These are phyloP conservation scores for Aquilaria sinensis DNA, from an alignment of 345 rosid genomes.

Conservation along the genomic window DNA sequence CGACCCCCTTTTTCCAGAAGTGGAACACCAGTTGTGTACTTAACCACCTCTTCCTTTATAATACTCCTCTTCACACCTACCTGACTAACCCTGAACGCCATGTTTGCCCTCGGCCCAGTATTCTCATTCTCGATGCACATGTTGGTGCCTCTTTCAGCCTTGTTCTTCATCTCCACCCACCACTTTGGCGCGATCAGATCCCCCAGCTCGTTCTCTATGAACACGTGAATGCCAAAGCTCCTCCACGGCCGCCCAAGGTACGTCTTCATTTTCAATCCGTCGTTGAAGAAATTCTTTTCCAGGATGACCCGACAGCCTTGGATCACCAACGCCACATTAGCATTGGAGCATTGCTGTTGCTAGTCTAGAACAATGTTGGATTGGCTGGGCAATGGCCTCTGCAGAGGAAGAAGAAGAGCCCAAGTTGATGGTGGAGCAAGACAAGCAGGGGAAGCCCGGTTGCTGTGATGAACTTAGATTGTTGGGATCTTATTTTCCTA, in stretches of 20 bases:
- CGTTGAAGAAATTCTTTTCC: constrained; percentile 31
- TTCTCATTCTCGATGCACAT: neutral
- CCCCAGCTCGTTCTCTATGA: neutral
- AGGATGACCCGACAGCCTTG: constrained; percentile 81
- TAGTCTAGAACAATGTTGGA: constrained; percentile 59
- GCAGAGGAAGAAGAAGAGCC: neutral
- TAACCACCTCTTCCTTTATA: too few relatives aligned
- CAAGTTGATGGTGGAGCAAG: too few relatives aligned
- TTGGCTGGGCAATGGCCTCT: constrained; percentile 36
- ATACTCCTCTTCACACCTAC: too few relatives aligned
- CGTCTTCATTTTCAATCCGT: constrained; percentile 9
- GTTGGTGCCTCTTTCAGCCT: neutral
- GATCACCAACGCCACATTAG: constrained; percentile 45
- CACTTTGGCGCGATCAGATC: neutral
- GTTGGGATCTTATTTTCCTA: too few relatives aligned
- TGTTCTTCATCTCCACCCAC: neutral
- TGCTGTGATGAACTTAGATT: too few relatives aligned
- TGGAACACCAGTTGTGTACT: too few relatives aligned
- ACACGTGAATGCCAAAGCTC: neutral
- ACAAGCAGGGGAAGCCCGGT: too few relatives aligned
- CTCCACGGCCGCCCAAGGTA: neutral
- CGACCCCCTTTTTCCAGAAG: too few relatives aligned
- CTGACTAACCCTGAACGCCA: too few relatives aligned
- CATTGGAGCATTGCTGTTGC: constrained; percentile 21
- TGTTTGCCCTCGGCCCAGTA: constrained; percentile 17